Conservation (phyloP, 345 rosid genomes). For the Eucalyptus microcorys region DNA sequence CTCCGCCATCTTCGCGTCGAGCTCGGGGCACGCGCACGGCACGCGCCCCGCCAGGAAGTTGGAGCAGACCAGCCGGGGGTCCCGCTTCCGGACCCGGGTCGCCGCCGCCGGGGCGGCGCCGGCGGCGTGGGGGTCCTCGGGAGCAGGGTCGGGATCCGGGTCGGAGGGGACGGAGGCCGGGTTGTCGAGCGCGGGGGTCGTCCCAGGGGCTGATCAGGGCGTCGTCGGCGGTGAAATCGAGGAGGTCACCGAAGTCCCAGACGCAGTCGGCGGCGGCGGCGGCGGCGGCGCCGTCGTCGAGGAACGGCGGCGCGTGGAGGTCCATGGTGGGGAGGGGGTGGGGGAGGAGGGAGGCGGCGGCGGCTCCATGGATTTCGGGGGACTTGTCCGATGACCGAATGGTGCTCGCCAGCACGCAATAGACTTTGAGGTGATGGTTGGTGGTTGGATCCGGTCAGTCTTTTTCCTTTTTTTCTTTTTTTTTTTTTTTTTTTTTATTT, state of each 20-base stretch:
- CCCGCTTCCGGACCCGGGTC: slow-evolving; percentile 78
- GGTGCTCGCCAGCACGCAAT: background rate
- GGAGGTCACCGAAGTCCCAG: slow-evolving; percentile 86
- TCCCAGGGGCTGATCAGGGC: slow-evolving; percentile 32
- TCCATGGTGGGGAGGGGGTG: background rate
- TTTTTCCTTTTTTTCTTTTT: rapidly evolving
- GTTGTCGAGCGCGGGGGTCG: background rate
- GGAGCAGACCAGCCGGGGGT: slow-evolving; percentile 75
- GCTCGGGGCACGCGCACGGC: slow-evolving; percentile 91
- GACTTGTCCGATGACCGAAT: background rate
- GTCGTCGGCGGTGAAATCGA: slow-evolving; percentile 65
- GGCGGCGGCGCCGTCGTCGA: slow-evolving; percentile 22
- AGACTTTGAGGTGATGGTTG: background rate
- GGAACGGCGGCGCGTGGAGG: background rate
- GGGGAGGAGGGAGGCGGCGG: background rate
- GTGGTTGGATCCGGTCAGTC: background rate
- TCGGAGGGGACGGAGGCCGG: slow-evolving; percentile 5
- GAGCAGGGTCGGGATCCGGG: background rate
- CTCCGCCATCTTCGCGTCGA: slow-evolving; percentile 47
- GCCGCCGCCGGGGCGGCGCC: background rate
- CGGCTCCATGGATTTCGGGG: background rate
- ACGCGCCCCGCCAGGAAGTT: slow-evolving; percentile 75
- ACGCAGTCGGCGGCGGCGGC: slow-evolving; percentile 11
- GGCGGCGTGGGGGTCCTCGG: background rate
- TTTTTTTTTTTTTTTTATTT: rapidly evolving